phyloP scores from a whole-genome alignment of 192 early-diverging fungal genomes.

The Coemansia sp. region DNA sequence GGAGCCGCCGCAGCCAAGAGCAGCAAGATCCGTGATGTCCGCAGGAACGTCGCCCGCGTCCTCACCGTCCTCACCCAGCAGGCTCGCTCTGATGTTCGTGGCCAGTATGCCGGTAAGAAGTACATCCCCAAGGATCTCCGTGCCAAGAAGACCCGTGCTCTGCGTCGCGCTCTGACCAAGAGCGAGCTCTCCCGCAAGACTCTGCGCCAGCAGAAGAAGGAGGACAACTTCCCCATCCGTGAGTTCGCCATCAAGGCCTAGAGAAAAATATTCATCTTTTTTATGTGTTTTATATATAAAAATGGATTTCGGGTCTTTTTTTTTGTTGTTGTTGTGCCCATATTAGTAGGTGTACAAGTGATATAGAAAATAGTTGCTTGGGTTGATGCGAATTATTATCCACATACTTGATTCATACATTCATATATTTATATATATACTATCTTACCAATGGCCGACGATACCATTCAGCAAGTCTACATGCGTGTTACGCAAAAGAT shows the following conservation, averaged over 20 bases:
- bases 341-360: background rate
- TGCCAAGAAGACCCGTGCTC: constrained; percentile 97
- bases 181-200: constrained; percentile 81
- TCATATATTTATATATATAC: background rate
- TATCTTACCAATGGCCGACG: constrained; percentile 24
- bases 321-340: background rate
- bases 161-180: constrained; percentile 91
- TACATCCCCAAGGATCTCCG: constrained; percentile 95
- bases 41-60: constrained; percentile 93
- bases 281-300: background rate
- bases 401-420: no score
- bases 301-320: background rate
- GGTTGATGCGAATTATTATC: no score
- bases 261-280: constrained; percentile 14
- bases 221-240: constrained; percentile 84
- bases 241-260: constrained; percentile 90
- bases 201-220: constrained; percentile 86
- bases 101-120: constrained; percentile 94
- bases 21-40: constrained; percentile 78
- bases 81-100: constrained; percentile 83
- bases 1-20: constrained; percentile 61
- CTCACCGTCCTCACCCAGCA: constrained; percentile 95
- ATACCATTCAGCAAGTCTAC: constrained; percentile 46
- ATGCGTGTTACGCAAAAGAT: constrained; percentile 45
- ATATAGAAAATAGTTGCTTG: no score